These are phyloP conservation scores for Phytophthora foliorum DNA, from an alignment of 352 stramenopile species.

Conservation along the genomic window DNA sequence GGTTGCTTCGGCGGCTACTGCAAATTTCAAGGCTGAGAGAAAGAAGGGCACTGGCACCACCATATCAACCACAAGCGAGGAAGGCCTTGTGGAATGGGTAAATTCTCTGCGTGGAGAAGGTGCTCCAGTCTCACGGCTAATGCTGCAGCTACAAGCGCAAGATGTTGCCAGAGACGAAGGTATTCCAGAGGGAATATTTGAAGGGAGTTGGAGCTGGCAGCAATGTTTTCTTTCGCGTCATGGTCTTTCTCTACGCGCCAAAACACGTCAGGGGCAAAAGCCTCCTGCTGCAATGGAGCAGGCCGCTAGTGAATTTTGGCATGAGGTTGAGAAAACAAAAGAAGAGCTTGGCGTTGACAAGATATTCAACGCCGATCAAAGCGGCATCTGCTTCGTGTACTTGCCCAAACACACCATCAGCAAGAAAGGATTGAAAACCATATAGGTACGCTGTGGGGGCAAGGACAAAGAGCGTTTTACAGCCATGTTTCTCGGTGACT, in stretches of 20 bases:
- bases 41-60: constrained; percentile 7
- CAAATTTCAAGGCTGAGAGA: neutral
- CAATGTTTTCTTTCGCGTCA: constrained; percentile 1
- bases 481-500: constrained; percentile 11
- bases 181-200: neutral
- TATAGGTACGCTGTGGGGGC: too few relatives aligned
- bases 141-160: neutral
- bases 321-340: neutral
- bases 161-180: neutral
- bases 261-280: constrained; percentile 5
- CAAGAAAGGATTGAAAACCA: constrained; percentile 6
- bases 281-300: constrained; percentile 2
- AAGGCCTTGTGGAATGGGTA: neutral
- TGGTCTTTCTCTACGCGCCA: neutral
- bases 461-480: too few relatives aligned
- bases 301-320: constrained; percentile 1
- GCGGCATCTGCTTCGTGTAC: constrained; percentile 16
- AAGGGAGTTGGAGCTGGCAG: constrained; percentile 3
- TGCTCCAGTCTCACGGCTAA: neutral
- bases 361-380: constrained; percentile 14
- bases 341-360: neutral
- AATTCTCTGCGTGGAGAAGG: constrained; percentile 1
- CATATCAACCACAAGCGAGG: neutral
- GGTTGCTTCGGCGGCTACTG: neutral
- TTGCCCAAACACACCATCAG: constrained; percentile 3